Percentiles rank a stretch among this genome's conserved stretches.
Evolutionary conservation across 306 rosid species (phyloP).

Genomic region (Dryas drummondii): DNA sequence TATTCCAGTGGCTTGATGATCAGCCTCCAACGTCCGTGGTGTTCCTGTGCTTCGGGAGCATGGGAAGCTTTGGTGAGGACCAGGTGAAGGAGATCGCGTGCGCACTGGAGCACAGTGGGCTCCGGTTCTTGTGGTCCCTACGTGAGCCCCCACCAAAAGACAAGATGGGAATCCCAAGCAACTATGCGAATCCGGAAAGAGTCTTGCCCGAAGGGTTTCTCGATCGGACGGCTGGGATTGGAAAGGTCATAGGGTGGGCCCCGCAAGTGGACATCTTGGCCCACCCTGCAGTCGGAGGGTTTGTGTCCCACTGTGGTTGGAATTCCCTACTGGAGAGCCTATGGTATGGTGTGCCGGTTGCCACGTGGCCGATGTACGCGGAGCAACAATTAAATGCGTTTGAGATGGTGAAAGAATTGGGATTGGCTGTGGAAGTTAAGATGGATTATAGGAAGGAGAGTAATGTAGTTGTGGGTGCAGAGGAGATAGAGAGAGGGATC

Average conservation of each 20-base stretch:
- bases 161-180: not conserved
- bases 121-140: constrained; percentile 26
- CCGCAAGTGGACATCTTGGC: constrained; percentile 20
- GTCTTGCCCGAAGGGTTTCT: constrained; percentile 26
- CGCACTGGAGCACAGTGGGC: constrained; percentile 17
- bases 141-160: constrained; percentile 1
- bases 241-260: constrained; percentile 25
- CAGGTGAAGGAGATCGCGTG: constrained; percentile 28
- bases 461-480: not conserved
- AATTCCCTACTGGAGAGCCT: constrained; percentile 27
- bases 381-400: constrained; percentile 29
- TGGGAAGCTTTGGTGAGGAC: constrained; percentile 23
- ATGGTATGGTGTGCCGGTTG: constrained; percentile 29
- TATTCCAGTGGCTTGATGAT: constrained; percentile 20
- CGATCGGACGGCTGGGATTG: not conserved
- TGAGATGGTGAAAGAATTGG: constrained; percentile 18
- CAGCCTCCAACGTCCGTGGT: constrained; percentile 12
- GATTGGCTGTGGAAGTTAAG: constrained; percentile 16
- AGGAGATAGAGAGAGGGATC: constrained; percentile 17
- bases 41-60: constrained; percentile 35
- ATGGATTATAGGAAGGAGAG: not conserved
- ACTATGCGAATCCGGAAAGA: not conserved
- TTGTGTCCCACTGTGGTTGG: constrained; percentile 37
- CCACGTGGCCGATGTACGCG: constrained; percentile 30
- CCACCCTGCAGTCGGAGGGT: constrained; percentile 26